Evolutionary conservation across 2,329 filamentous ascomycete species (phyloP).

Genomic region (Emmonsiellopsis sp.): DNA sequence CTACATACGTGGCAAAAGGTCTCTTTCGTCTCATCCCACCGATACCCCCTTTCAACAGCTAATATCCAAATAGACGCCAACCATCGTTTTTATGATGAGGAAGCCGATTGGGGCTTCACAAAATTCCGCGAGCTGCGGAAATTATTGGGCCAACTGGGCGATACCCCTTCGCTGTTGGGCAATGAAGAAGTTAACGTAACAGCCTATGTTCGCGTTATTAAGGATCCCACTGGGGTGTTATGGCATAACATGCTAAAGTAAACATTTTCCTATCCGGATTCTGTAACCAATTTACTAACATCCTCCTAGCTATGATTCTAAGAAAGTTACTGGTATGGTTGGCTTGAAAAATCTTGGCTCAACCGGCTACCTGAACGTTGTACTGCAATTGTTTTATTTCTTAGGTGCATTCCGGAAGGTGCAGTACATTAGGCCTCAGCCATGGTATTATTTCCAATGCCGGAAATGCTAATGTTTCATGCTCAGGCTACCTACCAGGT

Average conservation of each 20-base stretch:
- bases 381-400: slow-evolving; percentile 66
- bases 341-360: slow-evolving; percentile 87
- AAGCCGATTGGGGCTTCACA: slow-evolving; percentile 8
- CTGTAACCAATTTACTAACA: slow-evolving; percentile 5
- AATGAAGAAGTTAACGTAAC: slow-evolving; percentile 21
- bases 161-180: slow-evolving; percentile 13
- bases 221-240: slow-evolving; percentile 21
- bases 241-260: slow-evolving; percentile 15
- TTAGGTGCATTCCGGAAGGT: slow-evolving; percentile 29
- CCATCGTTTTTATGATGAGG: slow-evolving; percentile 1
- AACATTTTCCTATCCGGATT: not conserved
- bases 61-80: not conserved
- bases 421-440: not conserved
- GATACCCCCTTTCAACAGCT: not conserved
- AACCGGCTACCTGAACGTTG: slow-evolving; percentile 67
- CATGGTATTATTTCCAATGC: not conserved
- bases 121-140: slow-evolving; percentile 5
- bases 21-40: not conserved
- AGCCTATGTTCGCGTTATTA: slow-evolving; percentile 20
- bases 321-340: slow-evolving; percentile 85
- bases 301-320: slow-evolving; percentile 64
- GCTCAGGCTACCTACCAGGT: slow-evolving; percentile 2
- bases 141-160: not conserved
- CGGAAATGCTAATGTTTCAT: not conserved
- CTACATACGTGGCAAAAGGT: not conserved